Evolutionary conservation across 371 early-diverging fungal genomes (phyloP).

Genomic region (Basidiobolus meristosporus): DNA sequence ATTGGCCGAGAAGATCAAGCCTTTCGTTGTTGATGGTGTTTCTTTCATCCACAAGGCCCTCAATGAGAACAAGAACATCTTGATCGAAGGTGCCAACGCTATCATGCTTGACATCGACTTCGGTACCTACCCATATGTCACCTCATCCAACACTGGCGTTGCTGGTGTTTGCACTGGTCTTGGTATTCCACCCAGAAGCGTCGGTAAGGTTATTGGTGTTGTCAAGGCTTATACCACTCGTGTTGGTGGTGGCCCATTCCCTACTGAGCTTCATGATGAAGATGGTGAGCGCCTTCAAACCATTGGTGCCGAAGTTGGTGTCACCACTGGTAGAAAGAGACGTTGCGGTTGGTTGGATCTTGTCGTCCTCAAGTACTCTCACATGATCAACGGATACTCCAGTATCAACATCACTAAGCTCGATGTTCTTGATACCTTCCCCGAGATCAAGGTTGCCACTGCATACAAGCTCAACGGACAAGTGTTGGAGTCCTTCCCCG

Average conservation of each 20-base stretch:
- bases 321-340: slow-evolving; percentile 88
- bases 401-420: slow-evolving; percentile 88
- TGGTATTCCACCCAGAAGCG: slow-evolving; percentile 68
- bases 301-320: slow-evolving; percentile 79
- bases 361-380: slow-evolving; percentile 78
- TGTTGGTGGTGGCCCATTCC: slow-evolving; percentile 95
- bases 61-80: slow-evolving; percentile 47
- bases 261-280: slow-evolving; percentile 77
- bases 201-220: slow-evolving; percentile 74
- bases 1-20: slow-evolving; percentile 53
- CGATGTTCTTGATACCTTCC: slow-evolving; percentile 75
- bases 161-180: slow-evolving; percentile 95
- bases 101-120: slow-evolving; percentile 93
- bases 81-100: slow-evolving; percentile 95
- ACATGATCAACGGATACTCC: slow-evolving; percentile 89
- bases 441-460: slow-evolving; percentile 74
- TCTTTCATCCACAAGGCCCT: slow-evolving; percentile 55
- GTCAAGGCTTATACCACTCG: slow-evolving; percentile 98
- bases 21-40: slow-evolving; percentile 75
- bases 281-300: slow-evolving; percentile 75
- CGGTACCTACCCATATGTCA: slow-evolving; percentile 96
- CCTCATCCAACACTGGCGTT: slow-evolving; percentile 77
- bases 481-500: slow-evolving; percentile 62
- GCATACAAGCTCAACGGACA: slow-evolving; percentile 49
- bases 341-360: slow-evolving; percentile 96